Conservation (phyloP, 176 grass and related monocot species). For the Tuctoria greenei region DNA sequence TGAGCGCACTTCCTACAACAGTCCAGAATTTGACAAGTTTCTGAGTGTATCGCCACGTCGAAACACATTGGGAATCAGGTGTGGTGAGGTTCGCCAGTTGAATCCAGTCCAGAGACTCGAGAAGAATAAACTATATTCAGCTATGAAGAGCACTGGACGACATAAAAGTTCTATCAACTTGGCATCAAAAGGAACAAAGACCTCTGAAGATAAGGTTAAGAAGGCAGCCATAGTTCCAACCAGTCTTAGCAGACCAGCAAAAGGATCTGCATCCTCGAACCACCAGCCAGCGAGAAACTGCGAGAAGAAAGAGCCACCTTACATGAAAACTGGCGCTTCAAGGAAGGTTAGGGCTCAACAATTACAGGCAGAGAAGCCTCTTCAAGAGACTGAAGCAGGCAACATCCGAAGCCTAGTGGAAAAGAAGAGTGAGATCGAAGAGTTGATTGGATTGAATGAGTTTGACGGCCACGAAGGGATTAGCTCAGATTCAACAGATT, state of each 20-base stretch:
- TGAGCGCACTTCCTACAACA: conserved; percentile 32
- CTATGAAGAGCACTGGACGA: background rate
- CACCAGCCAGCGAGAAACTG: conserved; percentile 9
- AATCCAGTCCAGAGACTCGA: conserved; percentile 37
- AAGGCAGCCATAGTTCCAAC: conserved; percentile 11
- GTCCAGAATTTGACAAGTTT: conserved; percentile 42
- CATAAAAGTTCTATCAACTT: background rate
- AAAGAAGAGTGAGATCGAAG: conserved; percentile 37
- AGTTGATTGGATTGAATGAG: conserved; percentile 37
- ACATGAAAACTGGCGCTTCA: conserved; percentile 27
- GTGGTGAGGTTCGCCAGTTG: conserved; percentile 17
- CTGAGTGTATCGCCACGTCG: conserved; percentile 43
- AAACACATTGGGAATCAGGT: background rate
- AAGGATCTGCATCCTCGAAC: background rate
- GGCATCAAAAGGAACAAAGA: background rate
- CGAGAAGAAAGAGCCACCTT: conserved; percentile 42
- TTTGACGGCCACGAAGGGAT: conserved; percentile 60
- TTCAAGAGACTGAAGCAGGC: background rate
- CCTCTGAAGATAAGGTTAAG: conserved; percentile 19
- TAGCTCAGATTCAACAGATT: background rate
- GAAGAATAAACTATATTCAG: conserved; percentile 28
- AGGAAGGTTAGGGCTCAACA: conserved; percentile 3
- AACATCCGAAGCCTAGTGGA: background rate
- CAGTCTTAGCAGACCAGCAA: conserved; percentile 29
- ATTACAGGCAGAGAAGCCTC: background rate